phyloP scores from a whole-genome alignment of 2,329 filamentous ascomycete genomes.

The Zasmidium citrigriseum region DNA sequence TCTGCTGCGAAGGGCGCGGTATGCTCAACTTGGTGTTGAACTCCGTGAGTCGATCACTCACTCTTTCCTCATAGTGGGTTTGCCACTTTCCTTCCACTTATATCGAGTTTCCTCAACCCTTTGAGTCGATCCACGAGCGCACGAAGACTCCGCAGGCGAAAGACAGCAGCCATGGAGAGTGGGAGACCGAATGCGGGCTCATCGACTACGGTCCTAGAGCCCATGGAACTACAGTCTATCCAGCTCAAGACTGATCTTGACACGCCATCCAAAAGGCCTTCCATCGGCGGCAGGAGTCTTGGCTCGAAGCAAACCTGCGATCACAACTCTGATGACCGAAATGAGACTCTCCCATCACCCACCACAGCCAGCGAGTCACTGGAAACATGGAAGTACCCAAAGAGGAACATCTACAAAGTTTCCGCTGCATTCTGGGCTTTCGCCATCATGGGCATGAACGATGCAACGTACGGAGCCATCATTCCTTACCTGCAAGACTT shows the following conservation, averaged over 20 bases:
- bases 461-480: conserved; percentile 50
- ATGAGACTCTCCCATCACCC: conserved; percentile 48
- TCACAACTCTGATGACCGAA: conserved; percentile 24
- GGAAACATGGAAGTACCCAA: conserved; percentile 66
- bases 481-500: conserved; percentile 62
- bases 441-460: conserved; percentile 68
- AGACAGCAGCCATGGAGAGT: conserved; percentile 12
- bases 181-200: conserved; percentile 25
- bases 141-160: neutral
- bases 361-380: conserved; percentile 43
- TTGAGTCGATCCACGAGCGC: too few species aligned
- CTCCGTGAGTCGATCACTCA: neutral
- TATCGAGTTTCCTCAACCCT: too few species aligned
- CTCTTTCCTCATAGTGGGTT: neutral
- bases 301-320: conserved; percentile 13
- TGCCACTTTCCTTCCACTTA: neutral
- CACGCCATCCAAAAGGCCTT: conserved; percentile 21
- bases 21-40: neutral
- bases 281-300: conserved; percentile 25
- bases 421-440: conserved; percentile 63
- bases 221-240: conserved; percentile 29
- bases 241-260: conserved; percentile 15
- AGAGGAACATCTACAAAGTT: conserved; percentile 60
- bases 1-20: neutral
- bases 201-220: conserved; percentile 30